phyloP scores from a whole-genome alignment of 495 filamentous ascomycete species.

The Platismatia glauca region DNA sequence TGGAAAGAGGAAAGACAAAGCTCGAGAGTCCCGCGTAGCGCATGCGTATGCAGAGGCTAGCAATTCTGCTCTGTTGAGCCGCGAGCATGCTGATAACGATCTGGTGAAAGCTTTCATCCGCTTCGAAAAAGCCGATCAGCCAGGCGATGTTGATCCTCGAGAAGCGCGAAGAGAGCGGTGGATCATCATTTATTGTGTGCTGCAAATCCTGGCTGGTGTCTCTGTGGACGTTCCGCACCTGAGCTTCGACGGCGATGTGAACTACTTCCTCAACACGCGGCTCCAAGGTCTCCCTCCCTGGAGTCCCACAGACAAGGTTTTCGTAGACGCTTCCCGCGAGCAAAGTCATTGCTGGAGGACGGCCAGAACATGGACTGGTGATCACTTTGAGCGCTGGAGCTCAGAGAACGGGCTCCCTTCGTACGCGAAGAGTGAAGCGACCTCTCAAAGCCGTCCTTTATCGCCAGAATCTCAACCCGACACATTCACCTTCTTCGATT shows the following conservation, averaged over 20 bases:
- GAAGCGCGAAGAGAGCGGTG: conserved; percentile 55
- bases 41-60: conserved; percentile 55
- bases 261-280: conserved; percentile 54
- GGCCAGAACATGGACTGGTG: conserved; percentile 32
- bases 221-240: conserved; percentile 53
- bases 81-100: conserved; percentile 24
- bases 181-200: conserved; percentile 58
- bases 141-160: conserved; percentile 39
- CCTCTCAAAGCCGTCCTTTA: neutral
- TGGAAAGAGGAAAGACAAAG: conserved; percentile 20
- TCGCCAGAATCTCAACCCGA: conserved; percentile 4
- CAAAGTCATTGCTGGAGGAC: conserved; percentile 51
- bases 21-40: conserved; percentile 36
- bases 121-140: conserved; percentile 49
- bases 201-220: conserved; percentile 57
- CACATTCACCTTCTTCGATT: conserved; percentile 4
- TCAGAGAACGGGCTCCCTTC: neutral
- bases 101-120: conserved; percentile 52
- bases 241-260: conserved; percentile 45
- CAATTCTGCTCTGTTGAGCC: conserved; percentile 50
- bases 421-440: neutral
- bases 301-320: conserved; percentile 25
- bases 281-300: conserved; percentile 50
- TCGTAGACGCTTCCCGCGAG: conserved; percentile 42
- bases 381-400: neutral